Evolutionary conservation across 306 rosid species (phyloP).

Genomic region (Neltuma alba): DNA sequence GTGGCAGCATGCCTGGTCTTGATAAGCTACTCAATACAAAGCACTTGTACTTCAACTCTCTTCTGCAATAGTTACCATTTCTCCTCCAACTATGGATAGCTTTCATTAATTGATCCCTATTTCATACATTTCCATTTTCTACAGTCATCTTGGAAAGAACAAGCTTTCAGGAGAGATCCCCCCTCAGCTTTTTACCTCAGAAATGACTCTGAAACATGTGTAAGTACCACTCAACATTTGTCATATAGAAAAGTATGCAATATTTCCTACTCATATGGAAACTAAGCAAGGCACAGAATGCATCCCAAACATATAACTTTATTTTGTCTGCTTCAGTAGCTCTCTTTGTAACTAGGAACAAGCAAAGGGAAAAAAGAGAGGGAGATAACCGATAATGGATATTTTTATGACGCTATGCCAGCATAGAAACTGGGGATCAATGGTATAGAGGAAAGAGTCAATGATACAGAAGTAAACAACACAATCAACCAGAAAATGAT

Average conservation of each 20-base stretch:
- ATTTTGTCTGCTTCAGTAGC: not conserved
- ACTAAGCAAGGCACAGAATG: not conserved
- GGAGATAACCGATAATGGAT: not conserved
- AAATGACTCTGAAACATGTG: conserved; percentile 55
- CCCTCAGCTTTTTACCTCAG: conserved; percentile 40
- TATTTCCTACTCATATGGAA: not conserved
- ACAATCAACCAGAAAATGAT: not conserved
- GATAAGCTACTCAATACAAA: conserved; percentile 28
- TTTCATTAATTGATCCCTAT: not conserved
- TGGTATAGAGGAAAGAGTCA: not conserved
- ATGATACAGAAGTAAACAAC: not conserved
- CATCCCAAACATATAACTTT: not conserved
- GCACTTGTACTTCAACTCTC: conserved; percentile 40
- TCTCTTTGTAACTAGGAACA: not conserved
- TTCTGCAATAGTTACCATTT: conserved; percentile 9
- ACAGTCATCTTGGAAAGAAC: conserved; percentile 62
- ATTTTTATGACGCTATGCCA: not conserved
- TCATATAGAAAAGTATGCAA: not conserved
- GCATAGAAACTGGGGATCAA: not conserved
- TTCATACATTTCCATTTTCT: conserved; percentile 10
- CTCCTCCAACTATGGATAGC: not conserved
- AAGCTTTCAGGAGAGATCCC: conserved; percentile 52
- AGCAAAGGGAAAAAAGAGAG: not conserved
- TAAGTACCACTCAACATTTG: conserved; percentile 39
- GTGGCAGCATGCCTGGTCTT: conserved; percentile 37